Conservation (phyloP, 2,329 filamentous ascomycete genomes). For the Periconia sp. region DNA sequence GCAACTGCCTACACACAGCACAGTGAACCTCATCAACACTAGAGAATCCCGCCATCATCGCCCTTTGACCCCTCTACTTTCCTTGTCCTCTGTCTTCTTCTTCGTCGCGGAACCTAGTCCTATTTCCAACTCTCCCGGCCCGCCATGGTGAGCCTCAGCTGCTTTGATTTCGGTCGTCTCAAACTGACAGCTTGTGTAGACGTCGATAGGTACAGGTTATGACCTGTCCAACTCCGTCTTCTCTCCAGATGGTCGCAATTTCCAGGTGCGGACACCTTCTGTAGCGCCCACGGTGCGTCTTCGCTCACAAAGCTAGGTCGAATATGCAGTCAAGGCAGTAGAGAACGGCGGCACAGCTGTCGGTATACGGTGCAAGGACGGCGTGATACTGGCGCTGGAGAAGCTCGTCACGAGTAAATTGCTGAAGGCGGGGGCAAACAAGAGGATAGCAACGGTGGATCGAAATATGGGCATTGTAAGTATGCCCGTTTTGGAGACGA, state of each 20-base stretch:
- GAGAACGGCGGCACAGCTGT: constrained; percentile 97
- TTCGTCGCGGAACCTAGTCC: constrained; percentile 3
- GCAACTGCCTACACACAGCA: constrained; percentile 36
- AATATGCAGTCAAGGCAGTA: constrained; percentile 98
- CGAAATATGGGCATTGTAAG: constrained; percentile 91
- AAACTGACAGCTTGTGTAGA: constrained; percentile 62
- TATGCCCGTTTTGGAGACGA: no score
- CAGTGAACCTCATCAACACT: constrained; percentile 26
- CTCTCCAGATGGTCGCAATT: constrained; percentile 98
- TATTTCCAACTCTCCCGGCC: constrained; percentile 2
- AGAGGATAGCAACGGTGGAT: constrained; percentile 94
- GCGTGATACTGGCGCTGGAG: constrained; percentile 93
- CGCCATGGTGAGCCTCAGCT: constrained; percentile 37
- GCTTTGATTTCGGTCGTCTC: constrained; percentile 11
- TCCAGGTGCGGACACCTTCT: constrained; percentile 71
- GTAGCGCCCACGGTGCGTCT: background rate
- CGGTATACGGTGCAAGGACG: constrained; percentile 96
- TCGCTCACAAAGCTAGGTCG: constrained; percentile 59
- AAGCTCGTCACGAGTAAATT: constrained; percentile 97
- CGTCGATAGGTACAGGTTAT: constrained; percentile 99
- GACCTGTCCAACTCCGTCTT: constrained; percentile 99
- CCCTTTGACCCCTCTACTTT: constrained; percentile 2
- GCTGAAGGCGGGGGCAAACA: constrained; percentile 93
- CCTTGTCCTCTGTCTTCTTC: constrained; percentile 8
- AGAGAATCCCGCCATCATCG: constrained; percentile 13